Conservation (phyloP, 176 grass and related monocot genomes). For the Oryza coarctata region DNA sequence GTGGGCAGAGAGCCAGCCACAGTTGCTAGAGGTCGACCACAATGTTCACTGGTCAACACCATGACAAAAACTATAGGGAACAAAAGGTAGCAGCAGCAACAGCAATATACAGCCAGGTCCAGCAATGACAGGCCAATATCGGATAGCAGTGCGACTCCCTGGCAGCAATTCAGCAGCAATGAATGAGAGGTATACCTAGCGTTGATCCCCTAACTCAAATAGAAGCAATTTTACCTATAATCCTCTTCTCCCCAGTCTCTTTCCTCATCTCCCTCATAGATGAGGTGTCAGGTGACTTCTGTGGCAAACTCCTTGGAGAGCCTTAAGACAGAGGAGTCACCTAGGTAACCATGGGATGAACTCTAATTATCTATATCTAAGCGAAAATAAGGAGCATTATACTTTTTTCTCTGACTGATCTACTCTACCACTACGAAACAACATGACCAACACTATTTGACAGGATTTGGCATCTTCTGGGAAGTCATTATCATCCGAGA, state of each 20-base stretch:
- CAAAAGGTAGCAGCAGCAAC: too few relatives aligned
- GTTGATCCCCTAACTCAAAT: background rate
- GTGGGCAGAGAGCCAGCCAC: too few relatives aligned
- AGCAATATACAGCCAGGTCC: background rate
- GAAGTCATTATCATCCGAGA: background rate
- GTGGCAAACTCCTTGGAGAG: background rate
- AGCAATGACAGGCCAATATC: background rate
- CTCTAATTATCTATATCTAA: background rate
- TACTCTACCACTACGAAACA: background rate
- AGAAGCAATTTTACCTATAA: background rate
- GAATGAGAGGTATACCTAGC: background rate
- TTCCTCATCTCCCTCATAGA: background rate
- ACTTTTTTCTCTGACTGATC: background rate
- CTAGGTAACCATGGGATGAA: background rate
- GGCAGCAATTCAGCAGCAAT: background rate
- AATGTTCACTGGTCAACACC: too few relatives aligned
- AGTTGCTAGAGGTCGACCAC: too few relatives aligned
- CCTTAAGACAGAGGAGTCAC: background rate
- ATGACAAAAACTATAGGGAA: too few relatives aligned
- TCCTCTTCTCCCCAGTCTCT: background rate
- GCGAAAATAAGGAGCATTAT: constrained; percentile 10
- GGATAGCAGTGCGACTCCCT: background rate
- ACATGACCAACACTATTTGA: background rate
- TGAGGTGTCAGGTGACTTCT: too few relatives aligned
- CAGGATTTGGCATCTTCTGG: background rate